phyloP scores from a whole-genome alignment of 768 basidiomycete species.

The Termitomyces sp. region DNA sequence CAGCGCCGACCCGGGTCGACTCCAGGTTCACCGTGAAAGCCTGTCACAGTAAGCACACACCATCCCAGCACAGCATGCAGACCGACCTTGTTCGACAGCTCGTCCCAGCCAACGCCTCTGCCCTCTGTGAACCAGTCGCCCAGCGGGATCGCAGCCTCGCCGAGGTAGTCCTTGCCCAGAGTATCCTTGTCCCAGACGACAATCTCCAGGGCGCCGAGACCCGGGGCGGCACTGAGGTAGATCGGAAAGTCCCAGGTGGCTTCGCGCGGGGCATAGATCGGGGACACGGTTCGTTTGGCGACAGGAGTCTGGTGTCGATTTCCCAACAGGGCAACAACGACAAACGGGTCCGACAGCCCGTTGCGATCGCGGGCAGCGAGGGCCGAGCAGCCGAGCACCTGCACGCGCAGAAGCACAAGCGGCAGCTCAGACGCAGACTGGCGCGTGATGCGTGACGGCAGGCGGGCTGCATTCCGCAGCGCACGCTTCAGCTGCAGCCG shows the following conservation, averaged over 20 bases:
- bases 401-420: constrained; percentile 60
- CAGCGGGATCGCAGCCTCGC: constrained; percentile 76
- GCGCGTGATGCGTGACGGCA: not conserved
- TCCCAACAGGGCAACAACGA: constrained; percentile 48
- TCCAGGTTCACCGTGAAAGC: constrained; percentile 25
- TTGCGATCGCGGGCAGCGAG: constrained; percentile 61
- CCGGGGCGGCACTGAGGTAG: constrained; percentile 38
- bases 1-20: constrained; percentile 36
- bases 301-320: constrained; percentile 69
- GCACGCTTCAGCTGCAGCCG: not conserved
- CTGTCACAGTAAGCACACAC: not conserved
- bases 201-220: constrained; percentile 71
- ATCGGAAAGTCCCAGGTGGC: constrained; percentile 90
- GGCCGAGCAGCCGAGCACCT: constrained; percentile 59
- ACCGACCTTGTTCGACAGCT: constrained; percentile 64
- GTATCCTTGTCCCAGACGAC: constrained; percentile 95
- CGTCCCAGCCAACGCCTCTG: constrained; percentile 48
- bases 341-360: constrained; percentile 76
- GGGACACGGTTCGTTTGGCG: constrained; percentile 65
- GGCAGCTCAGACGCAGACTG: constrained; percentile 26
- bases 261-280: constrained; percentile 57
- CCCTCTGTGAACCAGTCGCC: constrained; percentile 69
- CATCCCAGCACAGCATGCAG: not conserved
- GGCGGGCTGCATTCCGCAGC: not conserved
- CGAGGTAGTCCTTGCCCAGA: constrained; percentile 88